Base-by-base conservation (phyloP, 2,329 filamentous ascomycete species). In the Aspergillus ochraceus region DNA sequence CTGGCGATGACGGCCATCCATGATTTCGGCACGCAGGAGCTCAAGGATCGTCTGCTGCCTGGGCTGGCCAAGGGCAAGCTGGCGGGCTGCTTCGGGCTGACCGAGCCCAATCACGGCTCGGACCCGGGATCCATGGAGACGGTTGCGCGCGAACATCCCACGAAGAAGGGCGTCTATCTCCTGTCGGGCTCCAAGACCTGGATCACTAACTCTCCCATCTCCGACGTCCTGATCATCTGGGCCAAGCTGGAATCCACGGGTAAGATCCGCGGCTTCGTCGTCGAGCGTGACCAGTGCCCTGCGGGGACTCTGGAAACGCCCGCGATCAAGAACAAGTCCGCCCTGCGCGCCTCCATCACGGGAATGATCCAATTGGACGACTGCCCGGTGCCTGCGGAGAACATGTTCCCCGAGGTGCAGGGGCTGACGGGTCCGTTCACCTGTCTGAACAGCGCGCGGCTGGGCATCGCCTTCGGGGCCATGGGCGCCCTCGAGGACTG, bases 351-450 rank as follows among this genome's bases (percentile, higher is more conserved):
- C 12, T 96, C 91, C 12, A 90, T 97, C 64, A 99, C 95, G 0
- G 95, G 95, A 59, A 98, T 98, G 95, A 97, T 99, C 66, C 92
- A 97, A 68, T 84, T 99, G 72, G 94, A 97, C 65, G 88, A 90
- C 64, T 93, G 91, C 66, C 94, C 95, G 0, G 92, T 99, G 0
- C 88, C 92, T 0, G 87, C 89, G 66, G 90, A 87, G 68, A 97
- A 97, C 79, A 96, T 99, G 92, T 92, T 99, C 70, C 93, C 93
- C 0, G 86, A 90, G 1, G 85, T 97, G 5, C 91, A 97, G 74
- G 95, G 95, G 5, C 82, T 99, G 32, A 85, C 80, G 61, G 95
- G 95, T 0, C 95, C 95, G 3, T 99, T 99, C 74, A 89, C 90
- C 64, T 99, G 95, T 74, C 84, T 99, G 64, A 99, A 98, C 80